Evolutionary conservation across 2,329 filamentous ascomycete genomes (phyloP).

Genomic region (Pseudocercospora cruenta): DNA sequence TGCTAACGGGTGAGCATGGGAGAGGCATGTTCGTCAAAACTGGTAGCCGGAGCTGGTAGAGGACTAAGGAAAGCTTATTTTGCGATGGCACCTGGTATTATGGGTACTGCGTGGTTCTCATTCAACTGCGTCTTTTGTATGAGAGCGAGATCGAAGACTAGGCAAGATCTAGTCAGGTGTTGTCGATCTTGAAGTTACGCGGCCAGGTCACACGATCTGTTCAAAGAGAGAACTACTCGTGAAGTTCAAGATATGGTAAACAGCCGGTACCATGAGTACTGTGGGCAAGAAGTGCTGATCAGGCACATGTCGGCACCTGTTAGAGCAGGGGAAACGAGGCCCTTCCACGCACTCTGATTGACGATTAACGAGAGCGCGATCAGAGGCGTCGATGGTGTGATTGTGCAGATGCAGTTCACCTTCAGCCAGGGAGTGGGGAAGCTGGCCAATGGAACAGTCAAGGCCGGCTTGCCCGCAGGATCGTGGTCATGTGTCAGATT

Average conservation of each 20-base stretch:
- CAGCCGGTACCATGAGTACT: neutral
- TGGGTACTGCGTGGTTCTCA: neutral
- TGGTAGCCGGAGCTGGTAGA: neutral
- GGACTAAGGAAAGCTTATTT: slow-evolving; percentile 10
- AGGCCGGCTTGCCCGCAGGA: neutral
- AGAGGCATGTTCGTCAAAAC: slow-evolving; percentile 26
- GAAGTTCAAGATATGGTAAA: neutral
- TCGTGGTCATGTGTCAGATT: neutral
- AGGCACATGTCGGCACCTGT: slow-evolving; percentile 4
- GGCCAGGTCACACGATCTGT: neutral
- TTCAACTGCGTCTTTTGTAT: neutral
- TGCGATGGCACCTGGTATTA: neutral
- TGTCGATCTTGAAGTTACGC: neutral
- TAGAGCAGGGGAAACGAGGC: neutral
- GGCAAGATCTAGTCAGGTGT: neutral
- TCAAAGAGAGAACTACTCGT: neutral
- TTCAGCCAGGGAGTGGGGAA: neutral
- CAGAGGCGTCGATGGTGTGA: slow-evolving; percentile 1
- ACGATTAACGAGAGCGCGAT: slow-evolving; percentile 6
- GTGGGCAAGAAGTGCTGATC: slow-evolving; percentile 1
- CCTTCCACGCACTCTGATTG: neutral
- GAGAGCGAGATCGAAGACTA: neutral
- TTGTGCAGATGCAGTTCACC: neutral
- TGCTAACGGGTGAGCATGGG: slow-evolving; percentile 40
- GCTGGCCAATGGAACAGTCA: neutral